These are phyloP conservation scores for Pythium phragmiticola DNA, from an alignment of 352 stramenopile genomes.

Conservation along the genomic window DNA sequence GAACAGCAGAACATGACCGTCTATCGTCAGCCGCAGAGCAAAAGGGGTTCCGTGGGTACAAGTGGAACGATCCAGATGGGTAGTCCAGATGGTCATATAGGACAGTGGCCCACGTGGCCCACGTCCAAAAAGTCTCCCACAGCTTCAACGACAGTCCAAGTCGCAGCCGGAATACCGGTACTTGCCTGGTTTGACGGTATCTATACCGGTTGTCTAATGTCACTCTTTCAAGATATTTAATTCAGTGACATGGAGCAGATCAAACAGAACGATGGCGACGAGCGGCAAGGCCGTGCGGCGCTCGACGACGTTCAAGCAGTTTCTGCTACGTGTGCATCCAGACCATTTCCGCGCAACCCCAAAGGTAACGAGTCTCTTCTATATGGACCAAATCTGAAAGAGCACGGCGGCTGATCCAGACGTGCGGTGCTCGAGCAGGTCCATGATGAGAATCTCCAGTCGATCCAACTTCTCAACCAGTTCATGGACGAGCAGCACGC, in stretches of 20 bases:
- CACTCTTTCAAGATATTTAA: not conserved
- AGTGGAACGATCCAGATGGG: constrained; percentile 17
- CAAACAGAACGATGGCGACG: not conserved
- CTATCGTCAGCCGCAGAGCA: constrained; percentile 20
- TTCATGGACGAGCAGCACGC: constrained; percentile 55
- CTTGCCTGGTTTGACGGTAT: not conserved
- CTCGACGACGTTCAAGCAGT: constrained; percentile 65
- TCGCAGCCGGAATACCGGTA: not conserved
- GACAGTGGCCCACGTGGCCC: constrained; percentile 17
- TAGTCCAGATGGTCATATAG: constrained; percentile 16
- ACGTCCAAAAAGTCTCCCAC: not conserved
- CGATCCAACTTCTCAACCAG: constrained; percentile 69
- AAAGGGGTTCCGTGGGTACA: constrained; percentile 29
- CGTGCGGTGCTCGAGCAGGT: constrained; percentile 21
- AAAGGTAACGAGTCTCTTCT: constrained; percentile 21
- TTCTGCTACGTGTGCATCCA: constrained; percentile 66
- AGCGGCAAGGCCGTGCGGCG: constrained; percentile 9
- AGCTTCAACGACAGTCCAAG: constrained; percentile 9
- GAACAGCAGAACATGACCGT: constrained; percentile 23
- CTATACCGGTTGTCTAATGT: not conserved
- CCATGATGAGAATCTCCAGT: constrained; percentile 69
- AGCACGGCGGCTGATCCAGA: not conserved
- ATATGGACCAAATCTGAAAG: not conserved
- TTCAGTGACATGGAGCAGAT: not conserved
- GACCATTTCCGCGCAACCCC: constrained; percentile 64